Conservation (phyloP, 2,329 filamentous ascomycete genomes). For the Penicillium sclerotigenum region DNA sequence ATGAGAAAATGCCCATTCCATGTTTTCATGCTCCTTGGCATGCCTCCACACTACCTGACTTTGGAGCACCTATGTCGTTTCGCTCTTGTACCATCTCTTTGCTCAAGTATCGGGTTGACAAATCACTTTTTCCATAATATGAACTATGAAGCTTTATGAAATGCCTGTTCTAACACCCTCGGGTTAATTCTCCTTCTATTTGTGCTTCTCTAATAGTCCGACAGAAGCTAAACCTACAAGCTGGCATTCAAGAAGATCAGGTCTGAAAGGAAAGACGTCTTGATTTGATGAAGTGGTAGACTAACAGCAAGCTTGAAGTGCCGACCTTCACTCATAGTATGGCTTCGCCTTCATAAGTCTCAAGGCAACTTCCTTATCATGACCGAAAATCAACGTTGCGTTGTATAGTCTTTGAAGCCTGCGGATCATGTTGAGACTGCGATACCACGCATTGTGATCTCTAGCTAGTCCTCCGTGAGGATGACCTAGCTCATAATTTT, state of each 20-base stretch:
- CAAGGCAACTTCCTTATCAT: constrained; percentile 20
- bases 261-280: too few relatives aligned
- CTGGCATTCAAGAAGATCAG: background rate
- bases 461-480: constrained; percentile 39
- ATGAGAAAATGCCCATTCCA: background rate
- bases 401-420: constrained; percentile 31
- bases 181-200: background rate
- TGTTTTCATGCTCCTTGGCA: background rate
- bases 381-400: constrained; percentile 34
- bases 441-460: constrained; percentile 40
- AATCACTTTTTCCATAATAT: too few relatives aligned
- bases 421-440: constrained; percentile 29
- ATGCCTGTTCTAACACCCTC: background rate
- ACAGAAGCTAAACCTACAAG: background rate
- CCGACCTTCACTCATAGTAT: background rate
- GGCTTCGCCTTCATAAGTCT: background rate
- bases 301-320: background rate
- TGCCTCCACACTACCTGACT: too few relatives aligned
- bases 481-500: constrained; percentile 38
- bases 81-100: too few relatives aligned
- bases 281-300: background rate
- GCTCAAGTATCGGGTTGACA: too few relatives aligned
- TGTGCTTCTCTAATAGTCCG: background rate
- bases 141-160: too few relatives aligned
- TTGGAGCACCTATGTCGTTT: too few relatives aligned